Conservation (phyloP, 495 filamentous ascomycete genomes). For the Aspergillus ostianus region DNA sequence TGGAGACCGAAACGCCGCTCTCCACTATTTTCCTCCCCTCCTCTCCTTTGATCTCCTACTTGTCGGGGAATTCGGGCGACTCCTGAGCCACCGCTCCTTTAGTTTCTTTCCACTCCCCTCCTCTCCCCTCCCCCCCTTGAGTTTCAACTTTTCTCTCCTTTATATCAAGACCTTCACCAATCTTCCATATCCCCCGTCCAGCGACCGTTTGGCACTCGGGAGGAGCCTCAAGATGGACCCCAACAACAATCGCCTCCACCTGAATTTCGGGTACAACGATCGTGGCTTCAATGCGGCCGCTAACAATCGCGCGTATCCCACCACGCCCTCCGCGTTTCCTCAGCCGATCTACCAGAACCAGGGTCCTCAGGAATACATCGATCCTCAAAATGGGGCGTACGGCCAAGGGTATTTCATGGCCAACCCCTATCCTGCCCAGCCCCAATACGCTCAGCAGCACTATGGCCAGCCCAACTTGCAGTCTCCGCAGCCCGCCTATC, state of each 20-base stretch:
- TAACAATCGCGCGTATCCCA: constrained; percentile 85
- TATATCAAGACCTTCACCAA: constrained; percentile 24
- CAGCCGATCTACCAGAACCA: constrained; percentile 78
- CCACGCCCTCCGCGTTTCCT: constrained; percentile 93
- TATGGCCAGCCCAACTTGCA: constrained; percentile 63
- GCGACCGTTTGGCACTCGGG: constrained; percentile 14
- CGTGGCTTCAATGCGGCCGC: constrained; percentile 57
- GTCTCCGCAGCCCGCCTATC: constrained; percentile 51
- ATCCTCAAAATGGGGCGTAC: constrained; percentile 49
- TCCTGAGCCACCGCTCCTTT: constrained; percentile 42
- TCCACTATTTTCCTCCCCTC: constrained; percentile 11
- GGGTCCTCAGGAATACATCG: constrained; percentile 54
- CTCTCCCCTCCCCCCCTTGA: constrained; percentile 4
- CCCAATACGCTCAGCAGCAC: constrained; percentile 60
- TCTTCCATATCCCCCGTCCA: constrained; percentile 16
- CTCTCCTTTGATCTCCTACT: constrained; percentile 12
- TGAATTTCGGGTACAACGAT: constrained; percentile 68
- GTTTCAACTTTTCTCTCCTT: constrained; percentile 5
- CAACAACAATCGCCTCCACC: constrained; percentile 59
- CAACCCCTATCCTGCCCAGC: constrained; percentile 56
- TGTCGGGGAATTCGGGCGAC: constrained; percentile 12
- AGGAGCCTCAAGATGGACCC: constrained; percentile 46
- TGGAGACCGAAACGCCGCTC: constrained; percentile 1
- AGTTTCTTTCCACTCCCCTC: constrained; percentile 9
- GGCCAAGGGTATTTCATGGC: constrained; percentile 65